Conservation (phyloP, 2,329 filamentous ascomycete species). For the Kalmusia sp. region DNA sequence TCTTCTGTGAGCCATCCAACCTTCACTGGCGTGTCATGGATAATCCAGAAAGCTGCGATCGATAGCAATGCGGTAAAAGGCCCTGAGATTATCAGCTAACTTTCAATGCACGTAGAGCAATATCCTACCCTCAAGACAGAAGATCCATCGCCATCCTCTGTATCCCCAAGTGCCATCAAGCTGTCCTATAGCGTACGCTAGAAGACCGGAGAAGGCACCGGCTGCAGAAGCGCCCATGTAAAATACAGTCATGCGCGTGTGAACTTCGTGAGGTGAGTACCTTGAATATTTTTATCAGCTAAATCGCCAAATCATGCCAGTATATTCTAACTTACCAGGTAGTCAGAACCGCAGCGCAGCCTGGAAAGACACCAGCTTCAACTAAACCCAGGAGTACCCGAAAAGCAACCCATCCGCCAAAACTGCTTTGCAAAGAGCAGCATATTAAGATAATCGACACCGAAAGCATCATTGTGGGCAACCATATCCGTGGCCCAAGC, state of each 20-base stretch:
- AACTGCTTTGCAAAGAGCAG: constrained; percentile 53
- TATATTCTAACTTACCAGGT: constrained; percentile 59
- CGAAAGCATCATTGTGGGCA: constrained; percentile 8
- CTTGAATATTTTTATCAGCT: neutral
- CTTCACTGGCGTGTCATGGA: constrained; percentile 16
- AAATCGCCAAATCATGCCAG: too few species aligned
- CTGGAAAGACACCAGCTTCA: constrained; percentile 12
- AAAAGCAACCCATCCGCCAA: constrained; percentile 51
- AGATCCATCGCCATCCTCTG: constrained; percentile 29
- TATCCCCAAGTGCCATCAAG: constrained; percentile 59
- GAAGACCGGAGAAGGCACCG: constrained; percentile 63
- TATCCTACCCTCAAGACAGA: constrained; percentile 9
- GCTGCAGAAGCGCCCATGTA: constrained; percentile 61
- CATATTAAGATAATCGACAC: constrained; percentile 53
- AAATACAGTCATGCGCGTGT: constrained; percentile 62
- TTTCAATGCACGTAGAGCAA: neutral
- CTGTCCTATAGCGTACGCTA: constrained; percentile 63
- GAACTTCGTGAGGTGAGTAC: constrained; percentile 61
- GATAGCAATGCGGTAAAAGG: constrained; percentile 2
- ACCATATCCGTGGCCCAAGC: constrained; percentile 50
- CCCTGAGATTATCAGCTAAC: neutral
- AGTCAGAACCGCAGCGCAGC: constrained; percentile 51
- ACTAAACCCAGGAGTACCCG: constrained; percentile 26
- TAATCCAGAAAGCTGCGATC: constrained; percentile 8
- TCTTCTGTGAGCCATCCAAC: constrained; percentile 19